Conservation (phyloP, 1,139 yeast genomes). For the Meyerozyma smithsonii region DNA sequence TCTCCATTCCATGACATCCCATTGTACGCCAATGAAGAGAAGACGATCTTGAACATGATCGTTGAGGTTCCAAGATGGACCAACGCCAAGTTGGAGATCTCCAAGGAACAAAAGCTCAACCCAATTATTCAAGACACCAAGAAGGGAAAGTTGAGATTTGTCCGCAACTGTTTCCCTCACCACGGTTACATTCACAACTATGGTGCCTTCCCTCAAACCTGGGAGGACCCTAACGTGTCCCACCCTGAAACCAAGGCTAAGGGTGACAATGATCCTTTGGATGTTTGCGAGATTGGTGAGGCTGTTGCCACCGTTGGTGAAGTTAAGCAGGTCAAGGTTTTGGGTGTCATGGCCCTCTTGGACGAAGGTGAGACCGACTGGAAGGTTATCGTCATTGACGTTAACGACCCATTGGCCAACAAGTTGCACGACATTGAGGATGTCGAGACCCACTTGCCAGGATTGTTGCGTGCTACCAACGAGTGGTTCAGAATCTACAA, state of each 20-base stretch:
- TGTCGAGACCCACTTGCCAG: conserved; percentile 79
- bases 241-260: conserved; percentile 37
- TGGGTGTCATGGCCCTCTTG: conserved; percentile 89
- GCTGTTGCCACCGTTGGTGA: conserved; percentile 65
- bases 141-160: conserved; percentile 82
- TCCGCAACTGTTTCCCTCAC: conserved; percentile 91
- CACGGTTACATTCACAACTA: conserved; percentile 95
- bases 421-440: conserved; percentile 76
- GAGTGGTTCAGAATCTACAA: conserved; percentile 96
- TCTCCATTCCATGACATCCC: conserved; percentile 93
- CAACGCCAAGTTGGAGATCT: conserved; percentile 88
- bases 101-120: conserved; percentile 67
- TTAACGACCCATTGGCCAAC: conserved; percentile 73
- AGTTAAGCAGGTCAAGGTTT: conserved; percentile 77
- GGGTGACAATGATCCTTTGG: conserved; percentile 96
- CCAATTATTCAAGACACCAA: conserved; percentile 93
- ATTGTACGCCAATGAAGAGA: conserved; percentile 56
- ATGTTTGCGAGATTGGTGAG: conserved; percentile 91
- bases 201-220: conserved; percentile 98
- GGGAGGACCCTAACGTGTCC: conserved; percentile 67
- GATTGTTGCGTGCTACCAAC: conserved; percentile 75
- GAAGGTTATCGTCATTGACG: conserved; percentile 87
- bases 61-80: conserved; percentile 97
- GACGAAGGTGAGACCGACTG: conserved; percentile 99
- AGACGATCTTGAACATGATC: conserved; percentile 74